Base-by-base conservation (phyloP, 495 filamentous ascomycete genomes). In the Penicillium flavigenum region DNA sequence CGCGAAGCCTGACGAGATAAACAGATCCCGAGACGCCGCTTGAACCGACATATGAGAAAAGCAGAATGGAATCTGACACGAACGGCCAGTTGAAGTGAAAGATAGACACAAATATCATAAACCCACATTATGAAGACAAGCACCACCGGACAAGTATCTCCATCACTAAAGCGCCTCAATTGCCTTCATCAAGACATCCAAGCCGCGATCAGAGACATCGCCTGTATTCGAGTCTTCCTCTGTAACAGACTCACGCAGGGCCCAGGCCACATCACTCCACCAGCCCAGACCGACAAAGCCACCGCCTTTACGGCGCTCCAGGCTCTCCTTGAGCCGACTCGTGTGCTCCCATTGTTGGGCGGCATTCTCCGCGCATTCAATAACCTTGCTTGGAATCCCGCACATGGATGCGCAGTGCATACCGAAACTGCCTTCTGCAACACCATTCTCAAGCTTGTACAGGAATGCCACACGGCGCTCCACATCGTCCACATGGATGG, bases 401-500 rank as follows among this genome's bases (percentile, higher is more conserved):
- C 95, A 99, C 94, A 98, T 99, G 36, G 89, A 84, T 2, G 95
- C 95, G 69, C 95, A 99, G 71, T 98, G 95, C 95, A 99, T 99
- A 62, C 95, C 95, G 73, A 97, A 98, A 63, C 89, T 94, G 2
- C 95, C 95, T 74, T 98, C 95, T 3, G 95, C 95, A 39, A 99
- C 92, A 8, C 95, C 95, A 20, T 88, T 82, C 73, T 98, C 95
- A 0, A 99, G 81, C 65, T 93, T 94, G 71, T 99, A 99, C 54
- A 99, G 72, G 74, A 98, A 99, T 0, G 94, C 96, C 29, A 99
- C 84, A 14, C 87, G 83, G 27, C 89, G 79, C 46, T 88, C 81
- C 41, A 78, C 81, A n/a, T 96, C 90, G 63, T 99, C 93, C 17
- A 98, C 95, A 46, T 90, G 81, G 55, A 99, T 98, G 58, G 86